A percentile compares a stretch with the other conserved stretches of the same genome.
phyloP scores from a whole-genome alignment of 257 asterid genomes.

The Scutellaria galericulata region DNA sequence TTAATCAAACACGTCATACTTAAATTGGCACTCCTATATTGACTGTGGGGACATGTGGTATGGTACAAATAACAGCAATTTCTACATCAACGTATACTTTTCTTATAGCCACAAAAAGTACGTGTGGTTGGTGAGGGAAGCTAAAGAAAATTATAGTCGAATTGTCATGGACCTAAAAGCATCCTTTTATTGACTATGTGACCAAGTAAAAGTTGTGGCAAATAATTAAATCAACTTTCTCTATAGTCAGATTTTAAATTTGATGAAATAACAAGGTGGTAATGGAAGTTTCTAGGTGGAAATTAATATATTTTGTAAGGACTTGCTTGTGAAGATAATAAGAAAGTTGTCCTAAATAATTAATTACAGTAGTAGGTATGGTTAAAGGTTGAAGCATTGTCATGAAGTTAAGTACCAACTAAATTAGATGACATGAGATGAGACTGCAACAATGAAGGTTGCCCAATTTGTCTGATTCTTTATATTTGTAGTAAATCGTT shows the following conservation, averaged over 20 bases:
- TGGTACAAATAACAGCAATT: no score
- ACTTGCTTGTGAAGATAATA: not conserved
- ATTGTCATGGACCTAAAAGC: constrained; percentile 32
- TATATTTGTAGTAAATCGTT: not conserved
- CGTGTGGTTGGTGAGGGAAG: constrained; percentile 6
- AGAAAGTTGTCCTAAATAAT: not conserved
- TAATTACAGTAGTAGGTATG: not conserved
- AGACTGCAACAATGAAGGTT: not conserved
- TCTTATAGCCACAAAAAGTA: constrained; percentile 19
- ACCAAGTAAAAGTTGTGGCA: not conserved
- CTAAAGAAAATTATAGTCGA: constrained; percentile 17
- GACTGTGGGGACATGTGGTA: not conserved
- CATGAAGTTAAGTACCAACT: not conserved
- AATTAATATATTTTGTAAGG: not conserved
- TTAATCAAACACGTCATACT: no score
- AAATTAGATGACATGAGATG: not conserved
- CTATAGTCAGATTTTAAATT: not conserved
- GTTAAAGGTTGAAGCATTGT: not conserved
- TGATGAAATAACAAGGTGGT: not conserved
- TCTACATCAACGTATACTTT: not conserved
- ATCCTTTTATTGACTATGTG: constrained; percentile 30
- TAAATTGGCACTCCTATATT: no score
- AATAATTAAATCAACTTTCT: no score
- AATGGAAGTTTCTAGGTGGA: constrained; percentile 8
- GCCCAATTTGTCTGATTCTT: not conserved